Evolutionary conservation across 371 early-diverging fungal species (phyloP).

Genomic region (Mucor racemosus): DNA sequence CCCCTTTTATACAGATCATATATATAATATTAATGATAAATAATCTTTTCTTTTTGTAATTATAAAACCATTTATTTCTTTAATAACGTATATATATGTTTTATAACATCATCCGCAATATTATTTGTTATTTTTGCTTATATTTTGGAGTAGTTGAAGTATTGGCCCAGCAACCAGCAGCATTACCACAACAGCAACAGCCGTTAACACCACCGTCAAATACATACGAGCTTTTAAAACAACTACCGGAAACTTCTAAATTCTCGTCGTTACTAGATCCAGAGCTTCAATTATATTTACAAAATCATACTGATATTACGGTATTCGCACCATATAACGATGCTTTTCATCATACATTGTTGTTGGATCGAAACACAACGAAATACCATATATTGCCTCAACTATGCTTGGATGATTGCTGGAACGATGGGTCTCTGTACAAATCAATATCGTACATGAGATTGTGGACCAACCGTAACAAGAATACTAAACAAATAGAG

Average conservation of each 20-base stretch:
- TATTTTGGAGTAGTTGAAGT: background rate
- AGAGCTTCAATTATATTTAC: background rate
- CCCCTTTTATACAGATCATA: slow-evolving; percentile 4
- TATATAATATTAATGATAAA: background rate
- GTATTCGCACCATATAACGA: slow-evolving; percentile 19
- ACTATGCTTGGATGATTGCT: background rate
- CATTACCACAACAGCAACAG: background rate
- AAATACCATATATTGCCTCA: slow-evolving; percentile 10
- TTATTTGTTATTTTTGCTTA: background rate
- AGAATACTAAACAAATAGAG: slow-evolving; percentile 6
- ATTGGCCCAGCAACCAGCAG: background rate
- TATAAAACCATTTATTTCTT: background rate
- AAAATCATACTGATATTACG: slow-evolving; percentile 6
- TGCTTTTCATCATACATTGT: slow-evolving; percentile 4
- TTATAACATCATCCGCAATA: background rate
- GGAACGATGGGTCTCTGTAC: background rate
- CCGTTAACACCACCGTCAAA: background rate
- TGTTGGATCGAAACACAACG: background rate
- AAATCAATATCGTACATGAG: slow-evolving; percentile 2
- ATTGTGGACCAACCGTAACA: background rate
- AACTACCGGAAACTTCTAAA: background rate
- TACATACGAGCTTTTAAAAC: background rate
- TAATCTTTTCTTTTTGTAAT: background rate
- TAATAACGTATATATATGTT: background rate
- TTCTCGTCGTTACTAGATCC: background rate